A percentile compares a stretch with the other conserved stretches of the same genome.
Evolutionary conservation across 371 early-diverging fungal genomes (phyloP).

Genomic region (Vairimorpha apis): DNA sequence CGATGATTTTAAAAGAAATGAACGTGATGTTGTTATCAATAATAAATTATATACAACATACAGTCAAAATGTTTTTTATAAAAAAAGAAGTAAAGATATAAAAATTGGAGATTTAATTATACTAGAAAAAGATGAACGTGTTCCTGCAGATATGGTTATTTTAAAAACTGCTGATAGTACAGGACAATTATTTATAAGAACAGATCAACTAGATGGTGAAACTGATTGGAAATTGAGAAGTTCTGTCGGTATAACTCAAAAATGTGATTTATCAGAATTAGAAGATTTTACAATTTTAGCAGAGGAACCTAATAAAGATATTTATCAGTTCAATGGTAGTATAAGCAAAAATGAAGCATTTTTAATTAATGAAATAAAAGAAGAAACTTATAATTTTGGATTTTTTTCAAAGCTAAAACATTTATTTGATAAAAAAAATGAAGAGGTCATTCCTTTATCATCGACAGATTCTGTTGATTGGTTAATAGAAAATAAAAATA

Average conservation of each 20-base stretch:
- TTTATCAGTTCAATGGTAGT: slow-evolving; percentile 82
- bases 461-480: no score
- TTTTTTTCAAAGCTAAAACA: neutral
- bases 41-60: slow-evolving; percentile 38
- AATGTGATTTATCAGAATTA: neutral
- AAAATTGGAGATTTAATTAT: slow-evolving; percentile 83
- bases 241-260: slow-evolving; percentile 28
- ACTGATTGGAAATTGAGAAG: slow-evolving; percentile 91
- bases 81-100: slow-evolving; percentile 68
- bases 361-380: slow-evolving; percentile 8
- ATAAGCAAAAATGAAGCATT: slow-evolving; percentile 59
- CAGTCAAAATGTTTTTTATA: slow-evolving; percentile 12
- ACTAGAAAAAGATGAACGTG: slow-evolving; percentile 79
- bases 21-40: slow-evolving; percentile 69
- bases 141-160: slow-evolving; percentile 75
- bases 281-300: slow-evolving; percentile 63
- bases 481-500: no score
- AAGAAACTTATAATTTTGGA: neutral
- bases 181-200: slow-evolving; percentile 89
- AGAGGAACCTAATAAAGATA: slow-evolving; percentile 87
- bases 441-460: no score
- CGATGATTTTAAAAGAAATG: slow-evolving; percentile 82
- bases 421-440: slow-evolving; percentile 10
- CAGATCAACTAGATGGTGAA: slow-evolving; percentile 97
- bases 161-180: slow-evolving; percentile 72